Evolutionary conservation across 192 early-diverging fungal genomes (phyloP), one percentile per base, ranked within the genome.

Genomic region (Rhizophagus clarus): DNA sequence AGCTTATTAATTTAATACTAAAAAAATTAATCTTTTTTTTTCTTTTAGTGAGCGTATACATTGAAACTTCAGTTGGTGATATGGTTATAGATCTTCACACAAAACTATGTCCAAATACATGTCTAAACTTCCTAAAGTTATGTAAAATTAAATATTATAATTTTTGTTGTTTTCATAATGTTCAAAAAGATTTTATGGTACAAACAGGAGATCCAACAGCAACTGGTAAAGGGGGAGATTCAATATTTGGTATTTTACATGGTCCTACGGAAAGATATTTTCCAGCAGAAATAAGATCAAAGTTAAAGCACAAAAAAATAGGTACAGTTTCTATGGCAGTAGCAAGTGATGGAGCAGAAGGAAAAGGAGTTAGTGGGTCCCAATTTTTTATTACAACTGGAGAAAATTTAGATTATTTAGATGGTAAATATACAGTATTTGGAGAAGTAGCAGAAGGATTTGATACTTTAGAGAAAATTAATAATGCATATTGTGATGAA

Each of bases 121-220:
- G 86, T 37, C 84, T 89, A 81, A 97, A 97, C 80, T 97, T 97
- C 79, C 74, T 97, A 47, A 96, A 97, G 81, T 89, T 97, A 12
- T 96, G 95, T 82, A 97, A 98, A 80, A 85, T 90, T 71, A 97
- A 97, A 79, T 92, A 92, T 79, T 96, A 95, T 84, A 96, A 97
- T 87, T 96, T 89, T 72, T 83, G 88, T 29, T 89, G 92, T 51
- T 95, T 96, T 76, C 90, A 94, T 83, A 93, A 94, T 83, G 90
- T 97, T 17, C 90, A 93, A 79, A 89, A 92, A 78, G 88, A 93
- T 75, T 96, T 96, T 77, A 93, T 92, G 87, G 90, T 90, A 1
- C 92, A 94, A 64, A 90, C 90, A 0, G 94, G 95, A 31, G 93
- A 96, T 85, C 92, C 91, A 15, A 88, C 88, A 0, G 95, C 91